A percentile compares a stretch with the other conserved stretches of the same genome.
Evolutionary conservation across 2,329 filamentous ascomycete genomes (phyloP).

Genomic region (Decorospora gaudefroyi): DNA sequence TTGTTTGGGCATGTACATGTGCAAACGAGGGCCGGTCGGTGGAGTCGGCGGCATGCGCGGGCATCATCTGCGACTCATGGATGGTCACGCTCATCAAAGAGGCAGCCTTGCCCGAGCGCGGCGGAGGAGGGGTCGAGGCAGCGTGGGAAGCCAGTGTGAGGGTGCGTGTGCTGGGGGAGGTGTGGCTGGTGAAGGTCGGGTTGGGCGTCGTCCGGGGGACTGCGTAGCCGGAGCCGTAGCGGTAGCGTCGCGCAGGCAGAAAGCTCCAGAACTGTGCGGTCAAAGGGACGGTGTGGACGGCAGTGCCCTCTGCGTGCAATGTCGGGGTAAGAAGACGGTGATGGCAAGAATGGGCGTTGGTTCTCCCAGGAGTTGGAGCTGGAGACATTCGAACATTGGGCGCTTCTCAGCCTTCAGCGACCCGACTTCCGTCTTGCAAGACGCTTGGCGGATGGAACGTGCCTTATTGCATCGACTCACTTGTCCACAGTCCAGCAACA

Average conservation of each 20-base stretch:
- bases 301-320: constrained; percentile 3
- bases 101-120: constrained; percentile 32
- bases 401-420: constrained; percentile 13
- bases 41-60: constrained; percentile 56
- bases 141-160: constrained; percentile 35
- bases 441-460: constrained; percentile 19
- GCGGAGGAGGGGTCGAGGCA: constrained; percentile 33
- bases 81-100: constrained; percentile 41
- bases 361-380: constrained; percentile 17
- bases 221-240: too few species aligned
- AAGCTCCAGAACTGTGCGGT: constrained; percentile 5
- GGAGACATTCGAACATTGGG: constrained; percentile 11
- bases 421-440: constrained; percentile 22
- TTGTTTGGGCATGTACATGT: constrained; percentile 46
- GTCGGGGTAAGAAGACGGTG: constrained; percentile 8
- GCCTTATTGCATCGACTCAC: constrained; percentile 14
- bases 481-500: too few species aligned
- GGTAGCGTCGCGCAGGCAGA: constrained; percentile 13
- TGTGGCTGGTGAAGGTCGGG: constrained; percentile 19
- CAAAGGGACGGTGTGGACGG: constrained; percentile 2
- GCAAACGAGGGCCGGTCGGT: constrained; percentile 36
- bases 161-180: constrained; percentile 10
- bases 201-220: constrained; percentile 16
- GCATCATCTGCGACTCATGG: constrained; percentile 53
- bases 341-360: constrained; percentile 25